Evolutionary conservation across 768 basidiomycete species (phyloP).

Genomic region (Leccinum broughii): DNA sequence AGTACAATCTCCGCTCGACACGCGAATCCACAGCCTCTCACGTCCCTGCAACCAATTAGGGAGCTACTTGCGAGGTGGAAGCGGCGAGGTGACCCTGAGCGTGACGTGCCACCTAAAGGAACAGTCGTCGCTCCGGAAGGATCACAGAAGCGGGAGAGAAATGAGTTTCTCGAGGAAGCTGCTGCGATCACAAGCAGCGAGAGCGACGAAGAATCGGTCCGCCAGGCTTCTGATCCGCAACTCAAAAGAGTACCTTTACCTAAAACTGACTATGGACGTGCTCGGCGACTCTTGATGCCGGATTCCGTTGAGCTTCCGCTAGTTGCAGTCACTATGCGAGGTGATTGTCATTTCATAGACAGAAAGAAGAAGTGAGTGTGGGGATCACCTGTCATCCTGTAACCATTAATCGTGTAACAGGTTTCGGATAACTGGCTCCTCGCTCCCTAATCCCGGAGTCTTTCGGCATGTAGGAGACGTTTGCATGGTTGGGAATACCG

Average conservation of each 20-base stretch:
- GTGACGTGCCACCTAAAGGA: slow-evolving; percentile 5
- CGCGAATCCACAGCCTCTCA: background rate
- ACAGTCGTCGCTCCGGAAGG: background rate
- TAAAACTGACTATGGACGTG: slow-evolving; percentile 32
- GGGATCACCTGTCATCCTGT: slow-evolving; percentile 1
- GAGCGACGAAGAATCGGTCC: slow-evolving; percentile 16
- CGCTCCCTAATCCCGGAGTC: slow-evolving; percentile 38
- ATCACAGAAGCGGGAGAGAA: slow-evolving; percentile 12
- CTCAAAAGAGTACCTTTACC: slow-evolving; percentile 34
- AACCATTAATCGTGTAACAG: slow-evolving; percentile 27
- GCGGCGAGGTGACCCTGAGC: slow-evolving; percentile 6
- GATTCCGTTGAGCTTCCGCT: slow-evolving; percentile 34
- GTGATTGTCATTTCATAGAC: slow-evolving; percentile 46
- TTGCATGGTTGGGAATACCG: slow-evolving; percentile 41
- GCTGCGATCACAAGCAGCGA: slow-evolving; percentile 16
- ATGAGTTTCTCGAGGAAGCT: slow-evolving; percentile 8
- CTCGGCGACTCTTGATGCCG: slow-evolving; percentile 35
- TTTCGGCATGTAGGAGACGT: slow-evolving; percentile 49
- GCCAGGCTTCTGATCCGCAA: slow-evolving; percentile 20
- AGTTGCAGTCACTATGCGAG: slow-evolving; percentile 47
- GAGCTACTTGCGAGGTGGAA: slow-evolving; percentile 9
- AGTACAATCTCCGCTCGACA: slow-evolving; percentile 4
- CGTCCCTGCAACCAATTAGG: slow-evolving; percentile 19
- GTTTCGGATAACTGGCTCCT: slow-evolving; percentile 38
- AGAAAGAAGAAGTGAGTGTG: slow-evolving; percentile 31